Conservation (phyloP, 495 filamentous ascomycete genomes). For the Tirmania nivea region DNA sequence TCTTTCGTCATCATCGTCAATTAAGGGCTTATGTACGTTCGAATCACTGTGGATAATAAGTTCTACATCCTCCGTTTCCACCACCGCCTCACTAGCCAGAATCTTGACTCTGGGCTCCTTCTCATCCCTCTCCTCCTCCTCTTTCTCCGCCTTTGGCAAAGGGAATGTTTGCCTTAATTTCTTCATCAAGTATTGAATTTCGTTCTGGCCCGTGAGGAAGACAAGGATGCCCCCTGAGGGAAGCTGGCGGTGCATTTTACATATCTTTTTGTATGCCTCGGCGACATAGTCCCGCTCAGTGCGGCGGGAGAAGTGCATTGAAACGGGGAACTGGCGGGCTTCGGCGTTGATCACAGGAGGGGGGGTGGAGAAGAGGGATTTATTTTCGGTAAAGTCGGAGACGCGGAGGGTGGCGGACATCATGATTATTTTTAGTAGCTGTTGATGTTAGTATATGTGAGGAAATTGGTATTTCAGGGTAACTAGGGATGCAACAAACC, state of each 20-base stretch:
- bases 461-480: background rate
- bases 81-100: slow-evolving; percentile 51
- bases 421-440: slow-evolving; percentile 79
- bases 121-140: slow-evolving; percentile 27
- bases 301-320: slow-evolving; percentile 64
- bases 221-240: slow-evolving; percentile 85
- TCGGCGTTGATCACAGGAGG: slow-evolving; percentile 79
- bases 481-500: slow-evolving; percentile 8
- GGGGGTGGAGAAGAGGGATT: slow-evolving; percentile 50
- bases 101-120: slow-evolving; percentile 45
- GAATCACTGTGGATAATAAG: slow-evolving; percentile 32
- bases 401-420: slow-evolving; percentile 93
- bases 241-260: slow-evolving; percentile 70
- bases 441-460: slow-evolving; percentile 15
- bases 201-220: slow-evolving; percentile 84
- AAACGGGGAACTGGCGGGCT: slow-evolving; percentile 81
- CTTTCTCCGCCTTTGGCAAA: slow-evolving; percentile 17
- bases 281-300: slow-evolving; percentile 77
- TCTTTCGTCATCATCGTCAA: slow-evolving; percentile 23
- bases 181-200: slow-evolving; percentile 62
- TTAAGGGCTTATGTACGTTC: slow-evolving; percentile 20
- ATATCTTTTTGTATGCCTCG: slow-evolving; percentile 71
- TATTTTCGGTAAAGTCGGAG: slow-evolving; percentile 74
- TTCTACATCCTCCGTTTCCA: slow-evolving; percentile 76
- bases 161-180: slow-evolving; percentile 51